Conservation (phyloP, 1,284 basidiomycete species). For the Phellinidium pouzarii region DNA sequence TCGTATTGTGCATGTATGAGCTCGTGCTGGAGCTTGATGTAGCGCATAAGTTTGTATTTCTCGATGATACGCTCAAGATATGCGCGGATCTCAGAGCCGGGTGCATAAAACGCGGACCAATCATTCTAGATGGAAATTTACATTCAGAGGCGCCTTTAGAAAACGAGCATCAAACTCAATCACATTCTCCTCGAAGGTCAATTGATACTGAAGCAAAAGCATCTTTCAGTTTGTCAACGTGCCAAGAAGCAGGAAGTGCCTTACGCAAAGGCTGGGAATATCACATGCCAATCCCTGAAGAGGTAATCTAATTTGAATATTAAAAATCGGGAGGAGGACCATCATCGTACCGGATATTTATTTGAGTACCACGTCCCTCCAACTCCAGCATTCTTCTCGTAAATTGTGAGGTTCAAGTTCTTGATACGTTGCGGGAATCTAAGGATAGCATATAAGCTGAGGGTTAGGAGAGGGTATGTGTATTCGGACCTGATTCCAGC, state of each 20-base stretch:
- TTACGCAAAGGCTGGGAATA: conserved; percentile 47
- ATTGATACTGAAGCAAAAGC: conserved; percentile 41
- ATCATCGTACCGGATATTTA: conserved; percentile 29
- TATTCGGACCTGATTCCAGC: conserved; percentile 43
- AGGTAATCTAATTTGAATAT: neutral
- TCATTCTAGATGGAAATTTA: conserved; percentile 32
- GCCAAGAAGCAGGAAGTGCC: conserved; percentile 19
- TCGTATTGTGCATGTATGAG: conserved; percentile 44
- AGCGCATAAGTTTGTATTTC: conserved; percentile 48
- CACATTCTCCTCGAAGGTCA: conserved; percentile 50
- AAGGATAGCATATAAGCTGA: neutral
- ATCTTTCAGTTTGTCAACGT: neutral
- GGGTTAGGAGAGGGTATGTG: neutral
- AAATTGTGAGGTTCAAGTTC: conserved; percentile 51
- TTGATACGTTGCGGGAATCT: conserved; percentile 49
- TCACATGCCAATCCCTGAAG: conserved; percentile 47
- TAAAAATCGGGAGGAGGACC: neutral
- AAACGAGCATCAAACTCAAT: conserved; percentile 8
- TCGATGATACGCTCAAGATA: conserved; percentile 50
- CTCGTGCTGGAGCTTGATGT: conserved; percentile 49
- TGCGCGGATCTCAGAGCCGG: conserved; percentile 47
- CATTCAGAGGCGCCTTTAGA: neutral
- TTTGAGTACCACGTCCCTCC: conserved; percentile 53
- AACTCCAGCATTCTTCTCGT: conserved; percentile 50
- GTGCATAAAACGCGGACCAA: conserved; percentile 55